Evolutionary conservation across 129 eudicot genomes (phyloP), one percentile per base, ranked within the genome.

Genomic region (Smallanthus sonchifolius): DNA sequence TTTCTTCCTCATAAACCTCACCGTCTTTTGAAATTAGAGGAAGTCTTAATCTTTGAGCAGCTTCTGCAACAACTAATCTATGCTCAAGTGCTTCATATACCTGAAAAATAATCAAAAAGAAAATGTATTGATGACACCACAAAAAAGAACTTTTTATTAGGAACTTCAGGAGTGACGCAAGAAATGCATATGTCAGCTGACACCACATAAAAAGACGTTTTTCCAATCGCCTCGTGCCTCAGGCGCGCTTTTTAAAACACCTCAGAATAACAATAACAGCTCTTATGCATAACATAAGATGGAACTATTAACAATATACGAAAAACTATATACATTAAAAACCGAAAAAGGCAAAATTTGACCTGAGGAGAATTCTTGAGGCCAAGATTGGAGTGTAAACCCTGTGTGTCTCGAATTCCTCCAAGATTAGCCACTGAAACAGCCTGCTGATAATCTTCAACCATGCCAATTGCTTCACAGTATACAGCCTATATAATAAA

Each of bases 71-170:
- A 63, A 87, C 88, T 77, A 95, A 84, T n/a, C 97, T 87, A 82
- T 95, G 99, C 84, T 95, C 99, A 75, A 95, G 89, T n/a, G 97
- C 86, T 83, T 95, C 96, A n/a, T 88, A 95, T 67, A 94, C 97
- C 98, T 94, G 78, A 30, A 74, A 9, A 17, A 17, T 6, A 17
- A 19, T 11, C 32, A 24, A 2, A 24, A 24, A 24, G 1, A 1
- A 24, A 24, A n/a, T n/a, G n/a, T n/a, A n/a, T n/a, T n/a, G 30
- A 24, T 24, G 30, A 24, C 30, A 24, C 30, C 30, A 24, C 30
- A 24, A 24, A 24, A 24, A 24, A 24, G 30, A 24, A 24, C 30
- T 24, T 24, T 24, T 24, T 24, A 24, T 24, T 24, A 24, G 30
- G 36, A 56, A 56, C 63, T 56, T 20, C 63, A 8, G 8, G 36